Conservation (phyloP, 805 yeast species). For the Wickerhamiella siamensis region DNA sequence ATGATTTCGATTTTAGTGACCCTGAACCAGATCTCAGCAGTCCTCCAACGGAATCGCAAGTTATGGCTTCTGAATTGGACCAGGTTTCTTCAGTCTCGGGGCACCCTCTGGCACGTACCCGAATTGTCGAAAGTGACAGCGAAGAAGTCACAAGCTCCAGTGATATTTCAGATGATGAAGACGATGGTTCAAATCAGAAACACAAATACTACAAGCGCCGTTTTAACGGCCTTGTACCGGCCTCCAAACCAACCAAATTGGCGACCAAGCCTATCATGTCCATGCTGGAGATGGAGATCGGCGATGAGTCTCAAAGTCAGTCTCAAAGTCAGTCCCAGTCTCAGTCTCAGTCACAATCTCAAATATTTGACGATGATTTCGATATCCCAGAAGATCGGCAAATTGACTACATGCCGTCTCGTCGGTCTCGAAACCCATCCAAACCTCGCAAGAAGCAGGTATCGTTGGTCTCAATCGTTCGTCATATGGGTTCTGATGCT, state of each 20-base stretch:
- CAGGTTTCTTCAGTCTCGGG: too few species aligned
- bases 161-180: background rate
- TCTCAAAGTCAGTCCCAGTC: slow-evolving; percentile 2
- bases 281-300: background rate
- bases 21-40: too few species aligned
- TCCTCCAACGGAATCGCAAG: too few species aligned
- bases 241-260: background rate
- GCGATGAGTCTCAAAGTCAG: too few species aligned
- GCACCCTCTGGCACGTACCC: background rate
- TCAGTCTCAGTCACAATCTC: slow-evolving; percentile 3
- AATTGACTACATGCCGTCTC: slow-evolving; percentile 4
- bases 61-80: too few species aligned
- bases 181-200: background rate
- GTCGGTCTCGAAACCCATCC: background rate
- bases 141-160: background rate
- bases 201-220: background rate
- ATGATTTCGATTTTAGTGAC: background rate
- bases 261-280: background rate
- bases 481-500: slow-evolving; percentile 1
- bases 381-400: slow-evolving; percentile 2
- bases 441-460: background rate
- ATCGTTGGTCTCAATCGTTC: background rate
- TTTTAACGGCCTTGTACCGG: background rate
- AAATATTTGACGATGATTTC: background rate
- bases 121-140: background rate